Base-by-base conservation (phyloP, 2,329 filamentous ascomycete genomes). In the Penicillium sp. region DNA sequence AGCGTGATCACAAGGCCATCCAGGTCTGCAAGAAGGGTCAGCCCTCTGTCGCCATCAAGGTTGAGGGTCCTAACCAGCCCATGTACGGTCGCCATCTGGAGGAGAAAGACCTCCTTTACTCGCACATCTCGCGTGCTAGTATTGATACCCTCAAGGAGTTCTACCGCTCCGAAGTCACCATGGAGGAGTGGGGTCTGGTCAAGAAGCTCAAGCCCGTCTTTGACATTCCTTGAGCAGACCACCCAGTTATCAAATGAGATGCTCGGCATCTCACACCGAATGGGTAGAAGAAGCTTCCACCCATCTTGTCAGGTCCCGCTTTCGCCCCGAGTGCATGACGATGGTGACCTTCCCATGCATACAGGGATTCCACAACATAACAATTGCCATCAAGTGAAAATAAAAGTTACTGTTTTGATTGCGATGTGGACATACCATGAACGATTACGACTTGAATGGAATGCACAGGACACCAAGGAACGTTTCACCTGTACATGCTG, bases 131-230 rank as follows among this genome's bases (percentile, higher is more conserved):
- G 41, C 84, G 94, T 62, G 81, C 85, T 63, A 94, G 88, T 67
- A 99, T 99, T 72, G 90, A 99, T 75, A 91, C 87, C 8, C 83
- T 99, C 60, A 99, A 99, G 82, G 90, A 96, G 70, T 96, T 90
- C 72, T 99, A 96, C 78, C 82, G 92, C 51, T 79, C 85, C 52
- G 92, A 96, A 55, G 90, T 96, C 39, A 83, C 82, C 45, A 93
- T 89, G 75, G 94, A 97, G 10, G 94, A 99, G 77, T 99, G 94
- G 94, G 81, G 84, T 68, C 80, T 99, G 59, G 90, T 99, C 69
- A 89, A 93, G 75, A 95, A 96, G 82, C 79, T 99, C 70, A 99
- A 99, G 84, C 86, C 89, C 38, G 70, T 95, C 62, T 96, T 97
- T 70, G 94, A 97, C 74, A 88, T 96, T 73, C 80, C 81, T 65